These are phyloP conservation scores for Aspergillus viridinutans DNA, from an alignment of 2,329 filamentous ascomycete species.

Conservation along the genomic window DNA sequence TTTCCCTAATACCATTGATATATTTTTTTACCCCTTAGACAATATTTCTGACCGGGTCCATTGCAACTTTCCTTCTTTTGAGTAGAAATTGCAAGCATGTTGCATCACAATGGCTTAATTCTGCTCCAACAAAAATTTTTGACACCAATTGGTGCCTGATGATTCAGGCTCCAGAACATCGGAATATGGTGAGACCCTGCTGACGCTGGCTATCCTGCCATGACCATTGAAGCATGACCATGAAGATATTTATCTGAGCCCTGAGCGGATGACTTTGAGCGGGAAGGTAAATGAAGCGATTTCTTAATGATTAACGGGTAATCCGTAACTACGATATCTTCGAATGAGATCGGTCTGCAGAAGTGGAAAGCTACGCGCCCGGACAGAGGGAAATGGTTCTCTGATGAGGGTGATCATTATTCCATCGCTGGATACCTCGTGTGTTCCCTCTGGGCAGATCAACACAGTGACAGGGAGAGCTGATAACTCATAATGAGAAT, in stretches of 20 bases:
- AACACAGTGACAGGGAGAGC: conserved; percentile 13
- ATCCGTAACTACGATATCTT: neutral
- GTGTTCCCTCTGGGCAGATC: neutral
- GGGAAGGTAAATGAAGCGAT: neutral
- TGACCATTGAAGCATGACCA: neutral
- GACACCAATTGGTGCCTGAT: neutral
- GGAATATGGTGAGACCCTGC: too few species aligned
- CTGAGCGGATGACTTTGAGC: neutral
- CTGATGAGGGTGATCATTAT: neutral
- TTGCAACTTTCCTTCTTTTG: neutral
- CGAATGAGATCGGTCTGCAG: neutral
- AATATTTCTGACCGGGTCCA: neutral
- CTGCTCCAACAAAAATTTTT: too few species aligned
- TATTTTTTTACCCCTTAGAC: neutral
- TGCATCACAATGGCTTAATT: too few species aligned
- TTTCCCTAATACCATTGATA: neutral
- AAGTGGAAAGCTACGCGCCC: neutral
- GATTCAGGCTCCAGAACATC: neutral
- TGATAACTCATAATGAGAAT: conserved; percentile 25
- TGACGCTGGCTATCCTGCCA: neutral
- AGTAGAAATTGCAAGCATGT: neutral
- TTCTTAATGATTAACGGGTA: neutral
- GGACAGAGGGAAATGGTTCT: neutral
- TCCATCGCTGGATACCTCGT: neutral
- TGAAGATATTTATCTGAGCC: neutral